Percentiles rank a stretch among this genome's conserved stretches.
phyloP scores from a whole-genome alignment of 208 protist genomes.

The Leishmania guyanensis region DNA sequence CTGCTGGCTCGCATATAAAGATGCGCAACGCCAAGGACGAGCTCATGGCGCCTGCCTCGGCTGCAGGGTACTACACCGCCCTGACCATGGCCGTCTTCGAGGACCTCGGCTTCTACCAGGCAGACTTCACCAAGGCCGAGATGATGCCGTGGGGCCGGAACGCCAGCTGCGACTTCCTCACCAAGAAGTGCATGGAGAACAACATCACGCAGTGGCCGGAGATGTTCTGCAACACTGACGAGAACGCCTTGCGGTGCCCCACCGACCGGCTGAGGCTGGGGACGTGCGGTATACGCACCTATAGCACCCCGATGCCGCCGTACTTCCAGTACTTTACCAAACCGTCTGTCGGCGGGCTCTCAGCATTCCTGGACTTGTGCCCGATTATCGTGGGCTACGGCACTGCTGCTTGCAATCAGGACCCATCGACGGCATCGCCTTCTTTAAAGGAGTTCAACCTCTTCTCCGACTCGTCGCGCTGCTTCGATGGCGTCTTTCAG shows the following conservation, averaged over 20 bases:
- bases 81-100: conserved; percentile 87
- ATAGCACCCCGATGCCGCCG: conserved; percentile 4
- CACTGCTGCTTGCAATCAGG: neutral
- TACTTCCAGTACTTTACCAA: conserved; percentile 59
- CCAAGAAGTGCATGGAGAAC: conserved; percentile 44
- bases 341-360: conserved; percentile 11
- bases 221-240: conserved; percentile 70
- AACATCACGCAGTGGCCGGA: conserved; percentile 34
- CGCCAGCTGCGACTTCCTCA: conserved; percentile 58
- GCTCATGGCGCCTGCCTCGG: conserved; percentile 60
- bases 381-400: neutral
- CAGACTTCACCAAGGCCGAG: conserved; percentile 61
- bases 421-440: conserved; percentile 3
- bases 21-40: conserved; percentile 75
- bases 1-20: conserved; percentile 82
- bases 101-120: conserved; percentile 80
- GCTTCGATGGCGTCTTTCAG: neutral
- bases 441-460: conserved; percentile 20
- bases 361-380: conserved; percentile 54
- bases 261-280: conserved; percentile 17
- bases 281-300: conserved; percentile 20
- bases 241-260: neutral
- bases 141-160: conserved; percentile 72
- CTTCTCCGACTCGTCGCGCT: conserved; percentile 3
- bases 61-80: conserved; percentile 48